Base-by-base conservation (phyloP, 495 filamentous ascomycete genomes). In the Filosporella fistucella region DNA sequence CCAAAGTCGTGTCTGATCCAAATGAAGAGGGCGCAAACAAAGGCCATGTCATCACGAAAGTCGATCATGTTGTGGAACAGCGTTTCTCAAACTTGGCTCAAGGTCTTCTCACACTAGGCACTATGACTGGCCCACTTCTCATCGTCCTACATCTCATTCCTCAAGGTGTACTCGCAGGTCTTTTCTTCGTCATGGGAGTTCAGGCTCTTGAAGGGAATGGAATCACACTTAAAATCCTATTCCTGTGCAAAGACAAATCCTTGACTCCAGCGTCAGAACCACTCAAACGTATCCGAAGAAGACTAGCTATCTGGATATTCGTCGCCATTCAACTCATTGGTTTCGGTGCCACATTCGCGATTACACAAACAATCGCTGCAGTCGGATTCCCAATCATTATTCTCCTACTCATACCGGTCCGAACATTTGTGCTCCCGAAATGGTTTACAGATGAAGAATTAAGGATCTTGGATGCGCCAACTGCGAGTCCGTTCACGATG, bases 141-240 rank as follows among this genome's bases (percentile, higher is more conserved):
- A 70, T 82, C 20, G 87, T 95, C 17, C 68, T 97, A 9, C 84
- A 87, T 47, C 76, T 91, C 4, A 89, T 97, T 56, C 91, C 91
- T 0, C 88, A 91, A 57, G 87, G 79, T 45, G 86, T 96, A 17
- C 72, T 97, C 50, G 87, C 88, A 0, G 91, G 91, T 5, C 75
- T 97, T 12, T 96, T 97, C 74, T 96, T 96, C 67, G 82, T 95
- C 56, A 93, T 96, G 85, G 91, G 89, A 22, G 80, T 86, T 46
- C 84, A 89, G 59, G 86, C 86, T n/a, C 76, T 93, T 22, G 71
- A 81, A 55, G 80, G 68, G 11, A 95, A 95, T 63, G 88, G 88
- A 11, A 91, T 96, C 50, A 91, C 86, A 0, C 66, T 76, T 40
- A 96, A 95, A 57, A 54, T 94, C 2, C 63, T 91, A 17, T 95